Evolutionary conservation across 441 rosid species (phyloP).

Genomic region (Pelargonium australe): DNA sequence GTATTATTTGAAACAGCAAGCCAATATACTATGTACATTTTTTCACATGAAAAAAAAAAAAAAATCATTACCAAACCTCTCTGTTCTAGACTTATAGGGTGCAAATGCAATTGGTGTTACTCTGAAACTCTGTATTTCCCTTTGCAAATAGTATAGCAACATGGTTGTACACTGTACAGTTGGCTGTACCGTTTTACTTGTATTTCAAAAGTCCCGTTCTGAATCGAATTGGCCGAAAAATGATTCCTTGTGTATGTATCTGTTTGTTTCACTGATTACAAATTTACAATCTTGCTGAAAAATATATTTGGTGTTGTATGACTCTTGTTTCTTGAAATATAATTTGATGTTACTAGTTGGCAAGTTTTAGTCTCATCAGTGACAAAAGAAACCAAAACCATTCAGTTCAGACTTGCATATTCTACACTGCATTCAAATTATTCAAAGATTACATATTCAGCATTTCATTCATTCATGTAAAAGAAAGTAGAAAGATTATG

Average conservation of each 20-base stretch:
- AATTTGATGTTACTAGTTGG: too few species aligned
- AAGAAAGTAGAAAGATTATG: neutral
- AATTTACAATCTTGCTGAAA: too few species aligned
- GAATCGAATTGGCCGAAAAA: neutral
- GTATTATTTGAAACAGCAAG: conserved; percentile 20
- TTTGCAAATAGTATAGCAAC: conserved; percentile 14
- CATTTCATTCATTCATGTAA: neutral
- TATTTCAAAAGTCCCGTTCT: conserved; percentile 16
- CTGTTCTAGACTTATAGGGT: conserved; percentile 9
- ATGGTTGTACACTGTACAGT: conserved; percentile 28
- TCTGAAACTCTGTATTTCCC: conserved; percentile 13
- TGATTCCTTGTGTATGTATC: neutral
- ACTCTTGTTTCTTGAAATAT: too few species aligned
- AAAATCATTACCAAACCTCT: neutral
- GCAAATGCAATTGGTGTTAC: conserved; percentile 9
- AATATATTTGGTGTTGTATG: too few species aligned
- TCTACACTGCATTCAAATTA: neutral
- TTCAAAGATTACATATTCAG: neutral
- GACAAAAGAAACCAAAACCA: too few species aligned
- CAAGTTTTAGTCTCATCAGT: too few species aligned
- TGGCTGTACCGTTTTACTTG: conserved; percentile 18
- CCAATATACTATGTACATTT: conserved; percentile 25
- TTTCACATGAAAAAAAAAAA: conserved; percentile 3
- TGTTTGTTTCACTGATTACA: too few species aligned
- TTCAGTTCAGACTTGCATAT: too few species aligned